Base-by-base conservation (phyloP, 2,329 filamentous ascomycete species). In the Lecanicillium sp. region DNA sequence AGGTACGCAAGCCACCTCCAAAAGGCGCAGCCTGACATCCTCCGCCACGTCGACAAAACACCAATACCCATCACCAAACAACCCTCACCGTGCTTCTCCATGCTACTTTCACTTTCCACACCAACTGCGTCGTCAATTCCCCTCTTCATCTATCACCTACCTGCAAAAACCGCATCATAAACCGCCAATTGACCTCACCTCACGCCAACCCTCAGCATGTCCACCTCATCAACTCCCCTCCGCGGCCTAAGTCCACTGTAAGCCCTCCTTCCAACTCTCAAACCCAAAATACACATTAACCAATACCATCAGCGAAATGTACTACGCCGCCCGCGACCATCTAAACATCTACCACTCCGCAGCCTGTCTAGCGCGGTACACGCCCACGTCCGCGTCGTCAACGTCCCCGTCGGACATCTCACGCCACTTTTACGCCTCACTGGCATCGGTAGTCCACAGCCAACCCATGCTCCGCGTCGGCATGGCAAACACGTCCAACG, bases 381-480 rank as follows among this genome's bases (percentile, higher is more conserved):
- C 29, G 17, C 44, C 44, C 37, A 39, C 50, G 43, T 33, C 49
- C 27, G 5, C 13, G 33, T 11, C 28, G 15, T 30, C 11, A 11
- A 5, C 30, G 15, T 19, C 31, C 19, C 31, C 19, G 38, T 37
- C 35, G 46, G 30, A 22, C 36, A 6, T 29, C 38, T 19, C 47
- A 15, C 39, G 32, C 13, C 41, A 30, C 11, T 20, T 74, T 13
- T 53, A 62, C 37, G 37, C 49, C 5, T 69, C 69, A 1, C 42
- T 74, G 8, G 54, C 54, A 4, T 41, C 52, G 9, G 51, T 74
- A 15, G 50, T 73, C 12, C 47, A 58, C 12, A 53, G 53, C n/a
- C 65, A 74, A 39, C 61, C 66, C 3, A 61, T 66, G 42, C 59
- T 78, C 31, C 62, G 67, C 12, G 65, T 70, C 22, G 71, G 68